A percentile compares a stretch with the other conserved stretches of the same genome.
phyloP scores from a whole-genome alignment of 805 yeast species.

The Spathaspora girioi region DNA sequence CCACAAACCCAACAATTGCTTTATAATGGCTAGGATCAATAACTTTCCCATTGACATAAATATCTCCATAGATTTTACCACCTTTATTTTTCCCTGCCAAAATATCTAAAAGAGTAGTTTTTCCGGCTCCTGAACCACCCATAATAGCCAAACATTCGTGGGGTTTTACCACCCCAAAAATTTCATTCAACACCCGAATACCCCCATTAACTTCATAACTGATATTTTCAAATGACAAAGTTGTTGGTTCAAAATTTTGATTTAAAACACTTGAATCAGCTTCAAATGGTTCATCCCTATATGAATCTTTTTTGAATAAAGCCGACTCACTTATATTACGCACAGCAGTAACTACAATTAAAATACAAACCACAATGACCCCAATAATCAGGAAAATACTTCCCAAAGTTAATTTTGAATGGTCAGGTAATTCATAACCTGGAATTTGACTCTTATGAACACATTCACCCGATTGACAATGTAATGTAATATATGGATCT shows the following conservation, averaged over 20 bases:
- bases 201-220: slow-evolving; percentile 50
- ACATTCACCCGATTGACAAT: slow-evolving; percentile 87
- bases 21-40: slow-evolving; percentile 45
- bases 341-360: slow-evolving; percentile 39
- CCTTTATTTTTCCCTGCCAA: slow-evolving; percentile 83
- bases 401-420: slow-evolving; percentile 38
- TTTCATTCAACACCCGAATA: slow-evolving; percentile 52
- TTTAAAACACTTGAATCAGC: slow-evolving; percentile 40
- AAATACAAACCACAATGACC: slow-evolving; percentile 38
- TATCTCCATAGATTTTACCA: slow-evolving; percentile 64
- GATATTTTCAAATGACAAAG: slow-evolving; percentile 72
- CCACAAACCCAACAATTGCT: slow-evolving; percentile 86
- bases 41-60: slow-evolving; percentile 71
- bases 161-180: slow-evolving; percentile 78
- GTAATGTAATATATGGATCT: slow-evolving; percentile 81
- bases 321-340: slow-evolving; percentile 59
- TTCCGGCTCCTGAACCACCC: slow-evolving; percentile 99
- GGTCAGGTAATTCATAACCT: slow-evolving; percentile 72
- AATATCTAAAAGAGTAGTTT: slow-evolving; percentile 88
- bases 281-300: slow-evolving; percentile 22
- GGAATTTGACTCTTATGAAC: slow-evolving; percentile 90
- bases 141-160: slow-evolving; percentile 90
- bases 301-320: slow-evolving; percentile 40
- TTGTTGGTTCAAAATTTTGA: slow-evolving; percentile 59
- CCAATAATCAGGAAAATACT: slow-evolving; percentile 46